Conservation (phyloP, 2,329 filamentous ascomycete genomes). For the Calonectria pauciramosa region DNA sequence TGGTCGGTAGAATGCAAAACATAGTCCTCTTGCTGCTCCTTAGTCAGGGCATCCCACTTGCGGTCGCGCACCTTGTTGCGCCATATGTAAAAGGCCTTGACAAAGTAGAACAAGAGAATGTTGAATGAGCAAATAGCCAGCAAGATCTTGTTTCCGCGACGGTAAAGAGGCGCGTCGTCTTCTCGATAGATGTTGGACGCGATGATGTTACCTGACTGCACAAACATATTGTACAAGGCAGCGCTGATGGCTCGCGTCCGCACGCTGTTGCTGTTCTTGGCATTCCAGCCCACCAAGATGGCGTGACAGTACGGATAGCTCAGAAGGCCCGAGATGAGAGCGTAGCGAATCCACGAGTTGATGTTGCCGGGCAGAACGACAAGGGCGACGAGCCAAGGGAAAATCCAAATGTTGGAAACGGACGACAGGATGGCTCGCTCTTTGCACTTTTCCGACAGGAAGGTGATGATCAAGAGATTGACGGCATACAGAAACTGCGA, state of each 20-base stretch:
- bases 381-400: slow-evolving; percentile 62
- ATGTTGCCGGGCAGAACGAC: slow-evolving; percentile 53
- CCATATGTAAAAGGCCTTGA: slow-evolving; percentile 63
- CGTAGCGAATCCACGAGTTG: slow-evolving; percentile 58
- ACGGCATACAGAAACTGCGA: slow-evolving; percentile 60
- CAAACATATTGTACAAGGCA: slow-evolving; percentile 72
- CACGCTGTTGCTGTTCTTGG: slow-evolving; percentile 73
- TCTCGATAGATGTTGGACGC: slow-evolving; percentile 59
- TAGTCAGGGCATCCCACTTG: slow-evolving; percentile 59
- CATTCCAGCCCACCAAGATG: slow-evolving; percentile 69
- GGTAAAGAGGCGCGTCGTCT: slow-evolving; percentile 68
- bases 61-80: slow-evolving; percentile 59
- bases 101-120: slow-evolving; percentile 58
- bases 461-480: slow-evolving; percentile 61
- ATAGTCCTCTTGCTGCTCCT: slow-evolving; percentile 63
- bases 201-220: slow-evolving; percentile 60
- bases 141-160: slow-evolving; percentile 63
- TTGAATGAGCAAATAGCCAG: slow-evolving; percentile 63
- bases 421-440: slow-evolving; percentile 61
- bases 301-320: slow-evolving; percentile 62
- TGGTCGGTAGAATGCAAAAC: slow-evolving; percentile 63
- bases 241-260: slow-evolving; percentile 72
- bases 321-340: slow-evolving; percentile 55
- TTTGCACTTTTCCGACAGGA: slow-evolving; percentile 58
- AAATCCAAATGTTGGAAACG: slow-evolving; percentile 63